These are phyloP conservation scores for Phyllosticta citribraziliensis DNA, from an alignment of 2,329 filamentous ascomycete genomes.

Conservation along the genomic window DNA sequence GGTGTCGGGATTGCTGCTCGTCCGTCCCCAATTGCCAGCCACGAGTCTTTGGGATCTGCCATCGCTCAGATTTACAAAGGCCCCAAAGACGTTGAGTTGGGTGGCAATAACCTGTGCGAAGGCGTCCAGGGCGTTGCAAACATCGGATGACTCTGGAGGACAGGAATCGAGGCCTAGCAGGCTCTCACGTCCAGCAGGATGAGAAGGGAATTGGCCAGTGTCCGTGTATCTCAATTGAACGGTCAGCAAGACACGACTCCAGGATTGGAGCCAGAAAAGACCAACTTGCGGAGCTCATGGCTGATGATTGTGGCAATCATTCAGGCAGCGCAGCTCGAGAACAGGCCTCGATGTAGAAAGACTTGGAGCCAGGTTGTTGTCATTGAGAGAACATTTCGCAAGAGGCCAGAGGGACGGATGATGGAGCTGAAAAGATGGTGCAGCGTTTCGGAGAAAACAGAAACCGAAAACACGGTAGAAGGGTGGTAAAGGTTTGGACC, in stretches of 20 bases:
- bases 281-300: conserved; percentile 10
- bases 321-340: conserved; percentile 8
- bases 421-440: not conserved
- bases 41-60: conserved; percentile 5
- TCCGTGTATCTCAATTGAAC: conserved; percentile 5
- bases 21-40: conserved; percentile 2
- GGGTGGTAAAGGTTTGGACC: not conserved
- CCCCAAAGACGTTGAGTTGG: conserved; percentile 5
- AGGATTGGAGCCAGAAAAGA: not conserved
- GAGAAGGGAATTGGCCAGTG: conserved; percentile 7
- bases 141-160: not conserved
- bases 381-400: not conserved
- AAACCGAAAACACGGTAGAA: not conserved
- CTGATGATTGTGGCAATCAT: conserved; percentile 6
- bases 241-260: not conserved
- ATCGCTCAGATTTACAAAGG: conserved; percentile 9
- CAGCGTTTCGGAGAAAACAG: not conserved
- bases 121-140: conserved; percentile 9
- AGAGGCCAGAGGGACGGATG: not conserved
- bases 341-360: not conserved
- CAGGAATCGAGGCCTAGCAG: not conserved
- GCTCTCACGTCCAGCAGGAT: conserved; percentile 1
- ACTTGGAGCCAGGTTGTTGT: not conserved
- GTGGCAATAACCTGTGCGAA: conserved; percentile 7
- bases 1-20: not conserved